Evolutionary conservation across 768 basidiomycete species (phyloP), one percentile per base, ranked within the genome.

Genomic region (Kwoniella mangroviensis): DNA sequence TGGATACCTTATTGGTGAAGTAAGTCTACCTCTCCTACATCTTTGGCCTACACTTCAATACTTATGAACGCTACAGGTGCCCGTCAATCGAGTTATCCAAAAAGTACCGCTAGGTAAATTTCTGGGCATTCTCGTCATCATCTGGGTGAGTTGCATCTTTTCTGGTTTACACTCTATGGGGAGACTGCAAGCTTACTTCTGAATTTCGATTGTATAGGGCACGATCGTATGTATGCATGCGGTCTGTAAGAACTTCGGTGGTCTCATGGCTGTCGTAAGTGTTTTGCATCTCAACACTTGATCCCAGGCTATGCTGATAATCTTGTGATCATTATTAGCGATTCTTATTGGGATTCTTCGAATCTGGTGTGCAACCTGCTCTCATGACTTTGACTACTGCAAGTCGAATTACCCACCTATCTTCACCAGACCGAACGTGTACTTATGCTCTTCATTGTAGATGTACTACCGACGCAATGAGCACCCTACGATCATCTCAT

Each of bases 391-490:
- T 77, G 12, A 77, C 73, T 22, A 86, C 83, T 67, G 72, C 87
- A 83, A 85, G 65, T 63, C 6, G 9, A 5, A 26, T 43, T 22
- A n/a, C 1, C 17, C 49, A 11, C 22, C 3, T 34, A 34, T 34
- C 34, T 34, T 34, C 34, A 34, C 34, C 34, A 34, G 34, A 34
- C 34, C 34, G 34, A 34, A 34, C 6, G 34, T 34, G 34, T 34
- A 34, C 34, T 34, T 34, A 34, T 34, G 34, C 6, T 34, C 34
- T 4, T 34, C 4, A 34, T 34, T 7, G 34, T 34, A 86, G 41
- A 86, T 87, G 86, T 87, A 86, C 84, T 87, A 87, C 71, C 86
- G 84, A 11, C 84, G 86, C 28, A 85, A 85, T 19, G 87, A 87
- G 71, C 86, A 87, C 68, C 86, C 85, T 11, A 82, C 72, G 1